Evolutionary conservation across 108 stramenopile genomes (phyloP), one percentile per base, ranked within the genome.

Genomic region (Stephanodiscus minutulus): DNA sequence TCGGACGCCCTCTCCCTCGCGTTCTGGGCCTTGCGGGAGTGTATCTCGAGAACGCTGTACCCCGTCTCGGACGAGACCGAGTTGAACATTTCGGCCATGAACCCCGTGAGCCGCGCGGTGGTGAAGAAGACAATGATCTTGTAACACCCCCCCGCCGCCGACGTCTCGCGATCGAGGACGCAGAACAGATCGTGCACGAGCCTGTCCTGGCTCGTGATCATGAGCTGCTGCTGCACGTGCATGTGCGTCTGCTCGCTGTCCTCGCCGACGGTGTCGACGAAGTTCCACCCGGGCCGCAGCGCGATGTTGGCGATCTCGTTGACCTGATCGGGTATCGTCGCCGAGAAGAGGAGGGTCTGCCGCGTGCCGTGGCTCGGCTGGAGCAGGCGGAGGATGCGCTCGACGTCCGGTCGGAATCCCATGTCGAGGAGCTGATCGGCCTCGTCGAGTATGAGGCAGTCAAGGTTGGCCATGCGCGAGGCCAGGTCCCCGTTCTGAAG

Each of bases 351-450:
- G 37, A 97, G 68, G 8, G 94, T 95, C 68, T 96, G 96, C 15
- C 94, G 88, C 0, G 66, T 66, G 48, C 57, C 62, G 46, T 48
- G 68, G 25, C 43, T 37, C 5, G 90, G 91, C 22, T 93, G 41
- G 63, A 83, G 72, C 3, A 70, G 73, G 10, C 41, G 73, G 11
- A 96, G 64, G 31, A 98, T 96, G 20, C 82, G 35, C 61, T 87
- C 77, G 63, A 98, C 87, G 20, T 91, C 95, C 13, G 85, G 85
- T 8, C 89, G 86, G 74, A 98, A 98, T 44, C 96, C 97, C 96
- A 96, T 95, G 58, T 97, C 96, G 3, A 97, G 67, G 7, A 98
- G 70, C 46, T 84, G 95, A 72, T 97, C 84, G 0, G 82, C 82
- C 59, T 82, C 82, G 57, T 82, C 82, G 11, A 82, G 56, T 18